phyloP scores from a whole-genome alignment of 2,329 filamentous ascomycete species.

The Aspergillus persii region DNA sequence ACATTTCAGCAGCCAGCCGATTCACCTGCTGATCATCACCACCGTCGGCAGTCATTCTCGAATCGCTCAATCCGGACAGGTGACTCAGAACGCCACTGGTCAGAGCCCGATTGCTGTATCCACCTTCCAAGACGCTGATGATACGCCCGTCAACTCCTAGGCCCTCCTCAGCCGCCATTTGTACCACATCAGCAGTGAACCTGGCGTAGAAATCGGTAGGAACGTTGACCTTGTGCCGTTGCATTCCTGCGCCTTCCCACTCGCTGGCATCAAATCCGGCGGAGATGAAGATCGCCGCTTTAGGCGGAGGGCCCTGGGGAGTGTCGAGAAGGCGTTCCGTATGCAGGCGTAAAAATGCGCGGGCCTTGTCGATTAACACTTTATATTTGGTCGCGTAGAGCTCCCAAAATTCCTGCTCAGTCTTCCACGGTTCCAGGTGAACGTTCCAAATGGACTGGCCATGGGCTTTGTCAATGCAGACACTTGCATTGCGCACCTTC shows the following conservation, averaged over 20 bases:
- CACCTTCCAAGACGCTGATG: slow-evolving; percentile 91
- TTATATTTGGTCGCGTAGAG: slow-evolving; percentile 79
- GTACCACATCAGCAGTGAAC: slow-evolving; percentile 81
- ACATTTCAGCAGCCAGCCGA: slow-evolving; percentile 60
- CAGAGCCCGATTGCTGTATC: slow-evolving; percentile 89
- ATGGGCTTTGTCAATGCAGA: slow-evolving; percentile 92
- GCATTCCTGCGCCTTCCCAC: slow-evolving; percentile 90
- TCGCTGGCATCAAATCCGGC: slow-evolving; percentile 97
- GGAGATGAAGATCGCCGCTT: slow-evolving; percentile 88
- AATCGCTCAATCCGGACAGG: slow-evolving; percentile 67
- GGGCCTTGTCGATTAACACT: slow-evolving; percentile 75
- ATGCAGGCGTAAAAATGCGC: slow-evolving; percentile 71
- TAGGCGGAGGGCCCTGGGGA: slow-evolving; percentile 62
- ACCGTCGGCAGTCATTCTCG: slow-evolving; percentile 37
- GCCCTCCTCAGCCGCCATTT: slow-evolving; percentile 74
- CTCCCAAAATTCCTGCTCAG: slow-evolving; percentile 79
- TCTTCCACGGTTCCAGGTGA: slow-evolving; percentile 85
- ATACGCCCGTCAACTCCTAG: slow-evolving; percentile 77
- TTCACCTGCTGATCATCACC: slow-evolving; percentile 22
- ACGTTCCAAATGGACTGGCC: slow-evolving; percentile 96
- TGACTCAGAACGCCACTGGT: slow-evolving; percentile 88
- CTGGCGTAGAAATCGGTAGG: slow-evolving; percentile 95
- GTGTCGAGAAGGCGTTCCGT: slow-evolving; percentile 61
- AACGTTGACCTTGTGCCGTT: slow-evolving; percentile 91
- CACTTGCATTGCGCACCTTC: slow-evolving; percentile 88